Evolutionary conservation across 441 rosid genomes (phyloP), one percentile per base, ranked within the genome.

Genomic region (Gossypium gossypioides): DNA sequence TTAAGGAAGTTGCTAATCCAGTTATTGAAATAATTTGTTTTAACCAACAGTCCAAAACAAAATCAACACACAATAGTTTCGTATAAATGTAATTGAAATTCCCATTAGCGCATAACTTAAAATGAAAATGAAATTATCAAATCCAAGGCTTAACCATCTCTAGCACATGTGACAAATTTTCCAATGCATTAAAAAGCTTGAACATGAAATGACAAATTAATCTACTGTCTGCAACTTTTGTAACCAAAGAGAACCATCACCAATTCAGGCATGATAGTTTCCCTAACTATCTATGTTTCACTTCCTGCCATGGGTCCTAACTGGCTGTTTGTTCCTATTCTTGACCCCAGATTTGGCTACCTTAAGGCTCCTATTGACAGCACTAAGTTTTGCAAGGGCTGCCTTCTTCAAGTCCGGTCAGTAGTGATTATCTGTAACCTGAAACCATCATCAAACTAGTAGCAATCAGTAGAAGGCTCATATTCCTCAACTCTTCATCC

Each of bases 371-470:
- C 83, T 83, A 80, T 82, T 78, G 65, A 83, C 87, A 1, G 58
- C 86, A 34, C 86, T 79, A 66, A 89, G 81, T 76, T 91, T 81
- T 62, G 89, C 87, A 66, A 87, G 89, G 78, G 87, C 86, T 16
- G 32, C 32, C 32, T 29, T 29, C 32, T 29, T 29, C 32, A 29
- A 29, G 32, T 29, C 32, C 5, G 89, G 88, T 81, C 86, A 75
- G 84, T 84, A 85, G 82, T 84, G 75, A 76, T 89, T 87, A 74
- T 87, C 86, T 0, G 78, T 87, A 63, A 88, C 89, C 86, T 85
- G 80, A 73, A 71, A 34, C 10, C 10, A 79, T 40, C 22, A 18
- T 18, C 7, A 21, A 27, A 40, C 15, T 44, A 19, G 54, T 1
- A 65, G 21, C 54, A 42, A 24, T 19, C 8, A 40, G 18, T 13